Evolutionary conservation across 2,329 filamentous ascomycete genomes (phyloP), one percentile per base, ranked within the genome.

Genomic region (Clonostachys byssicola): DNA sequence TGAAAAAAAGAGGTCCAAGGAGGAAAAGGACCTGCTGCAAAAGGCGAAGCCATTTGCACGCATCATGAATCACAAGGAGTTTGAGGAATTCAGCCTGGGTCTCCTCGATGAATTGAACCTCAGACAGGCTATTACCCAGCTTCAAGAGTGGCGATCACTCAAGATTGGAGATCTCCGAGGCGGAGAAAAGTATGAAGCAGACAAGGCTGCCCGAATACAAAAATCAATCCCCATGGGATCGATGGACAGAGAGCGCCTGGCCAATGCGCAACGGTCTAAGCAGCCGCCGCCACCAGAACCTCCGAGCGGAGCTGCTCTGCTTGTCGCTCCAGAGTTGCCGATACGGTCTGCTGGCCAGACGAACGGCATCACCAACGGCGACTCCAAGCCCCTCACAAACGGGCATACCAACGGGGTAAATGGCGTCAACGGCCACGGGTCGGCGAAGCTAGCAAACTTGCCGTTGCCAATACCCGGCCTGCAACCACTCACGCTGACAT

Each of bases 1-100:
- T 5, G 94, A 99, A 61, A 99, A 97, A 80, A 96, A 92, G 70
- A 82, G 92, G 34, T 95, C 90, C 1, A 97, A 97, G 62, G 94
- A 99, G 62, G 94, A 99, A 65, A 82, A 87, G 46, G 94, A 97
- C 46, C 70, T 97, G 13, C 68, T 96, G 14, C 92, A 92, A 68
- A 96, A 95, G 63, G 88, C 91, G 6, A 99, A 99, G 59, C 94
- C 94, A 0, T 96, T 96, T 59, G 92, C 91, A 4, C 83, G 92
- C 40, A 95, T 97, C 81, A 96, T 97, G 92, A 95, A 92, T 58
- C 86, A 87, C 56, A 78, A 86, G 42, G 94, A 99, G 64, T 97
- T 95, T 59, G 88, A 95, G 52, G 81, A 85, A 12, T 85, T 97
- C 55, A 88, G 86, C 55, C 85, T 90, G 51, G 92, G 91, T 2